A percentile compares a stretch with the other conserved stretches of the same genome.
Conservation (phyloP, 2,329 filamentous ascomycete genomes). For the Fusarium tricinctum region DNA sequence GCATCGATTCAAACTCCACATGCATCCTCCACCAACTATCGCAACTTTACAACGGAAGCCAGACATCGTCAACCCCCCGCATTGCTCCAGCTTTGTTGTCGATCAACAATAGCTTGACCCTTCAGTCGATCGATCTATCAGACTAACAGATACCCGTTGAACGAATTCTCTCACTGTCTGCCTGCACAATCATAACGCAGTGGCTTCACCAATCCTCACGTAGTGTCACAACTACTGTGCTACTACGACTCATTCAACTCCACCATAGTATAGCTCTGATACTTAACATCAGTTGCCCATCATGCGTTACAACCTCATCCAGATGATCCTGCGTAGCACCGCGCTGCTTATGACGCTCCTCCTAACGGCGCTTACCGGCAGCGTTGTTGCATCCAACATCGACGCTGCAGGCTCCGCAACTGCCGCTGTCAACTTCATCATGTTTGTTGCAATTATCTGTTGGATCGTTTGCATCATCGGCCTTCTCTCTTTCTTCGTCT, state of each 20-base stretch:
- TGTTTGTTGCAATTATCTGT: constrained; percentile 77
- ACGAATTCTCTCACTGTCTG: background rate
- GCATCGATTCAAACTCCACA: constrained; percentile 37
- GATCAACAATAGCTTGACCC: constrained; percentile 25
- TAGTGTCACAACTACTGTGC: constrained; percentile 11
- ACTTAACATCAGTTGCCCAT: constrained; percentile 36
- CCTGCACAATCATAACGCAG: constrained; percentile 3
- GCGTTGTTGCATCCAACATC: constrained; percentile 67
- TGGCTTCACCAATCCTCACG: constrained; percentile 1
- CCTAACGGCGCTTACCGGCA: constrained; percentile 69
- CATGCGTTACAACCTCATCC: constrained; percentile 58
- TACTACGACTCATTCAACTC: constrained; percentile 4
- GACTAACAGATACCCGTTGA: constrained; percentile 2
- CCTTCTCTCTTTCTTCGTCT: constrained; percentile 68
- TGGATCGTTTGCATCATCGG: constrained; percentile 77
- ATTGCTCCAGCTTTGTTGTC: constrained; percentile 28
- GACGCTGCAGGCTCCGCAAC: constrained; percentile 59
- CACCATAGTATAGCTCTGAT: constrained; percentile 13
- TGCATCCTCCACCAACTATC: constrained; percentile 36
- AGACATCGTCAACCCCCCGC: constrained; percentile 36
- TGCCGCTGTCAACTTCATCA: constrained; percentile 72
- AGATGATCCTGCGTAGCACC: constrained; percentile 61
- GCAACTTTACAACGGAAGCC: constrained; percentile 35
- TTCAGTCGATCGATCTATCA: background rate
- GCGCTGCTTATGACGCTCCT: constrained; percentile 68